Percentiles rank a stretch among this genome's conserved stretches.
phyloP scores from a whole-genome alignment of 768 basidiomycete genomes.

The Crassisporium funariophilum region DNA sequence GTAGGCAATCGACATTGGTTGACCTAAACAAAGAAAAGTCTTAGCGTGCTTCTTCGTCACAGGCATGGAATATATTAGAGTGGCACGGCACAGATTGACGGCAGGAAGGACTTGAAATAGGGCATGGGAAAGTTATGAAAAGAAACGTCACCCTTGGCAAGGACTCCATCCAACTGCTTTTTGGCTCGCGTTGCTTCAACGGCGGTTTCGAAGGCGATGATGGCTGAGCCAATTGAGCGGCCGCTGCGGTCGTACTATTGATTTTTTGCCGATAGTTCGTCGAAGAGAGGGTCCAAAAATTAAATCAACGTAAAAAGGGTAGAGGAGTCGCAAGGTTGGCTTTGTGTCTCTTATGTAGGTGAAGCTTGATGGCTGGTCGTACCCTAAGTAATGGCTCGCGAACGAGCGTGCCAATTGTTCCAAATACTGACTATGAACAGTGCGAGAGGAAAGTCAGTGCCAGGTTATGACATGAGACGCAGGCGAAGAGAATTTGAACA shows the following conservation, averaged over 20 bases:
- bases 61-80: too few relatives aligned
- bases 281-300: slow-evolving; percentile 28
- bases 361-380: slow-evolving; percentile 73
- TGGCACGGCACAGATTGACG: too few relatives aligned
- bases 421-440: slow-evolving; percentile 75
- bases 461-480: background rate
- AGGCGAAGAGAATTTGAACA: slow-evolving; percentile 32
- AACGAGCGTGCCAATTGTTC: slow-evolving; percentile 88
- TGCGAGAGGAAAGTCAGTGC: slow-evolving; percentile 1
- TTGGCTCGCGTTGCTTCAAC: slow-evolving; percentile 83
- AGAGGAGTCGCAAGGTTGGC: slow-evolving; percentile 47
- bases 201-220: slow-evolving; percentile 75
- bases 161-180: slow-evolving; percentile 81
- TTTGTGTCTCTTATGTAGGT: slow-evolving; percentile 53
- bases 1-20: slow-evolving; percentile 74
- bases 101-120: too few relatives aligned
- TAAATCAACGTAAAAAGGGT: slow-evolving; percentile 24
- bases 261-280: slow-evolving; percentile 15
- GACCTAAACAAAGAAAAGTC: slow-evolving; percentile 46
- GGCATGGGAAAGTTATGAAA: too few relatives aligned
- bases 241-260: slow-evolving; percentile 94
- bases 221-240: slow-evolving; percentile 83
- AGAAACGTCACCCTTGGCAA: slow-evolving; percentile 73
- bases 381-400: slow-evolving; percentile 95
- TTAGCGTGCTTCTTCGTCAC: too few relatives aligned